phyloP scores from a whole-genome alignment of 1,284 basidiomycete genomes.

The Pseudozyma tsukubaensis region DNA sequence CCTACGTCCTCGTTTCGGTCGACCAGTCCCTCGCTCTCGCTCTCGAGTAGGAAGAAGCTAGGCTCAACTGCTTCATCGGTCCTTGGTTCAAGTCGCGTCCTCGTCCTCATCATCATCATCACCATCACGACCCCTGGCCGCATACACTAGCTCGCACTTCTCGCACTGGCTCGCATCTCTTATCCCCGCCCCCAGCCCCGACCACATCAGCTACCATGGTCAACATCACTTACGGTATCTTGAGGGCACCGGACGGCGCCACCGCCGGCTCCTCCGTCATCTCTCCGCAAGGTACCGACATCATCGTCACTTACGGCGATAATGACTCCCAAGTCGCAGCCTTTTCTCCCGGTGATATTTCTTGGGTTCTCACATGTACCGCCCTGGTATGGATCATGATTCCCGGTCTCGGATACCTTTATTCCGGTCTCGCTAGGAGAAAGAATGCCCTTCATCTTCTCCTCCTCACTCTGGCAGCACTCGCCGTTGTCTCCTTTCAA shows the following conservation, averaged over 20 bases:
- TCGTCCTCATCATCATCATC: no score
- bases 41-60: no score
- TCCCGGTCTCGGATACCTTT: conserved; percentile 80
- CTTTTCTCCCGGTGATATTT: conserved; percentile 62
- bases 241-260: conserved; percentile 31
- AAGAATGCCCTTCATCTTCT: conserved; percentile 73
- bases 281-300: conserved; percentile 55
- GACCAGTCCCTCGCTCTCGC: no score
- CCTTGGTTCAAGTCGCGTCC: no score
- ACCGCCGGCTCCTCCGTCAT: conserved; percentile 17
- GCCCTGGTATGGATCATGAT: conserved; percentile 79
- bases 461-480: conserved; percentile 70
- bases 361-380: conserved; percentile 77
- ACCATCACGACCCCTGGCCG: no score
- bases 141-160: not conserved
- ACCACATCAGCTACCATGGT: conserved; percentile 38
- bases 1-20: no score
- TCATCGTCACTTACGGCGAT: conserved; percentile 62
- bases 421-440: conserved; percentile 84
- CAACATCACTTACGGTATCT: conserved; percentile 57
- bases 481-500: conserved; percentile 73
- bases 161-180: not conserved
- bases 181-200: not conserved
- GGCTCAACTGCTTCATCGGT: no score
- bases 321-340: conserved; percentile 41